Evolutionary conservation across 495 filamentous ascomycete species (phyloP), one percentile per base, ranked within the genome.

Genomic region (Podospora comata): DNA sequence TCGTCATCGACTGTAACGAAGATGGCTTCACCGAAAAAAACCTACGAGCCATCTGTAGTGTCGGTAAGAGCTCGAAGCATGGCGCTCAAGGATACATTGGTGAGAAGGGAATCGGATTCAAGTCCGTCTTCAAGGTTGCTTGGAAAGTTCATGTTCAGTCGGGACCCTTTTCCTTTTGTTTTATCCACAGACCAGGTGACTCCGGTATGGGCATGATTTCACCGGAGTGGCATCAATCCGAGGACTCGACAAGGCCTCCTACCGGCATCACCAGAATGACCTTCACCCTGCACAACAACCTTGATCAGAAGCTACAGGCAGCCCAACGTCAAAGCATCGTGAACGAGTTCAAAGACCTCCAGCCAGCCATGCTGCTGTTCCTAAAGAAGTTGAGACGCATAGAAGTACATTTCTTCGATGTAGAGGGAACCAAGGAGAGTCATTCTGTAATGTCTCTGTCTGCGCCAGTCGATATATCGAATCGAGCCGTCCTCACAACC

Each of bases 71-170:
- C 65, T 78, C 78, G 30, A 85, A 85, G 65, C 60, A 62, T n/a
- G 71, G 66, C 6, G 62, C 71, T 9, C 72, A 75, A 61, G 78
- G 79, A 1, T 84, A 83, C 65, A 81, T 84, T 71, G 83, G 83
- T 3, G 80, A 82, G 62, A 85, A 85, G 63, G 82, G 81, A 0
- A 83, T 85, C 27, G 83, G 84, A 0, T 85, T 86, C 73, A 85
- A 85, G 66, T 84, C 82, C 0, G 80, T 85, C 0, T 86, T 86
- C 69, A 84, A 75, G 58, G 80, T 79, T 1, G 80, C 82, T 2
- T 77, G 70, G 67, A 81, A 79, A 59, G 84, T 81, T 0, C 76
- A 80, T 30, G 80, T 86, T 16, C 79, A 82, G 60, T 86, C 83
- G 0, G 78, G 80, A 2, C 15, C 68, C 11, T 85, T 75, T 64